phyloP scores from a whole-genome alignment of 2,329 filamentous ascomycete species.

The Paecilomyces niveus region DNA sequence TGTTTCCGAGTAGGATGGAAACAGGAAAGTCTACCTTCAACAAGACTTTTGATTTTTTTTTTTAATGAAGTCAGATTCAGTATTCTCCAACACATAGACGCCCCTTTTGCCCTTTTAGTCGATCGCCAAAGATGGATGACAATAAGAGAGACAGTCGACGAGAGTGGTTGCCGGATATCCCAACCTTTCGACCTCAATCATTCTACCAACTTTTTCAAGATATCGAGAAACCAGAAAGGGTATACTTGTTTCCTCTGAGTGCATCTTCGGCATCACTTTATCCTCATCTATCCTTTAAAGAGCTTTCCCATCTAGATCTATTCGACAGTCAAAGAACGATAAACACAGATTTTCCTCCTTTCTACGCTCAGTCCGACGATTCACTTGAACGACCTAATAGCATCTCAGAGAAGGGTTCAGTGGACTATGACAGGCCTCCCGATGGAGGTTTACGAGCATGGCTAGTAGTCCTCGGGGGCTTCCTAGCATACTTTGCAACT shows the following conservation, averaged over 20 bases:
- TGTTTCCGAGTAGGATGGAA: background rate
- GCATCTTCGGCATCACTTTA: background rate
- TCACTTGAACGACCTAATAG: background rate
- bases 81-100: background rate
- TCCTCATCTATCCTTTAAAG: background rate
- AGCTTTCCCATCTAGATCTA: background rate
- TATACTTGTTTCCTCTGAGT: background rate
- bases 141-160: background rate
- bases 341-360: background rate
- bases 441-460: slow-evolving; percentile 5
- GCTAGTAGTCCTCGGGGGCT: slow-evolving; percentile 3
- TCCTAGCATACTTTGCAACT: background rate
- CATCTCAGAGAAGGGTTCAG: background rate
- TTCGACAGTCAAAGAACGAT: background rate
- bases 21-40: background rate
- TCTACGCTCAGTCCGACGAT: background rate
- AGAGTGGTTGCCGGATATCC: background rate
- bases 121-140: background rate
- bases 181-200: background rate
- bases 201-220: background rate
- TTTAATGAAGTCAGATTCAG: background rate
- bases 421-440: background rate
- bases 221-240: background rate
- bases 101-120: background rate
- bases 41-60: background rate